Evolutionary conservation across 148 eudicot genomes (phyloP).

Genomic region (Arctostaphylos glauca): DNA sequence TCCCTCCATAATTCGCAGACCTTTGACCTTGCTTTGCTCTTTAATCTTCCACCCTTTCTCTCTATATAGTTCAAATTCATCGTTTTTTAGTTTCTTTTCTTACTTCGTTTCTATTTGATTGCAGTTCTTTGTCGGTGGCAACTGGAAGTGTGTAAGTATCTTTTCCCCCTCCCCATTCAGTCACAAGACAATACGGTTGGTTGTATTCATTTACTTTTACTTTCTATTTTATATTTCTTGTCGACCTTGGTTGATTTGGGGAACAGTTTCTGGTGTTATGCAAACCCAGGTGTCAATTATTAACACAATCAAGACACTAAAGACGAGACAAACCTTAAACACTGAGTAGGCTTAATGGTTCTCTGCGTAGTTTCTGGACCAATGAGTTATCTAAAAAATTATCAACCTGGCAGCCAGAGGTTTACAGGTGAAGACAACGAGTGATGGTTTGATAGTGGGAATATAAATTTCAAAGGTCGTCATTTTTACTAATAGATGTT

Average conservation of each 20-base stretch:
- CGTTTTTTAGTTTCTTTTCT: background rate
- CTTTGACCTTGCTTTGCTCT: background rate
- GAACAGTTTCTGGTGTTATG: background rate
- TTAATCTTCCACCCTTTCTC: background rate
- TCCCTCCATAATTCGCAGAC: constrained; percentile 87
- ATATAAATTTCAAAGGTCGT: background rate
- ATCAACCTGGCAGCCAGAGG: no score
- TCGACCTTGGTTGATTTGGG: background rate
- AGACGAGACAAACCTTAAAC: no score
- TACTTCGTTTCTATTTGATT: background rate
- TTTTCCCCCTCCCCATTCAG: constrained; percentile 13
- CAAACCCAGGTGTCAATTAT: background rate
- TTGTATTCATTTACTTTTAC: background rate
- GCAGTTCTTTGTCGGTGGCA: constrained; percentile 2
- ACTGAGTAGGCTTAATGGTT: no score
- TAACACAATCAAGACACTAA: no score
- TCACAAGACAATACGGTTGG: background rate
- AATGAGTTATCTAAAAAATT: no score
- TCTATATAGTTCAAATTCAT: background rate
- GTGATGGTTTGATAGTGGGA: background rate
- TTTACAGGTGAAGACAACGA: background rate
- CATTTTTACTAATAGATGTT: no score
- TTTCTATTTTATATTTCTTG: background rate
- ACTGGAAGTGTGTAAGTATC: constrained; percentile 43
- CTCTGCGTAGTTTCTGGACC: no score